Percentiles rank a stretch among this genome's conserved stretches.
phyloP scores from a whole-genome alignment of 495 filamentous ascomycete genomes.

The Trichoderma gamsii region DNA sequence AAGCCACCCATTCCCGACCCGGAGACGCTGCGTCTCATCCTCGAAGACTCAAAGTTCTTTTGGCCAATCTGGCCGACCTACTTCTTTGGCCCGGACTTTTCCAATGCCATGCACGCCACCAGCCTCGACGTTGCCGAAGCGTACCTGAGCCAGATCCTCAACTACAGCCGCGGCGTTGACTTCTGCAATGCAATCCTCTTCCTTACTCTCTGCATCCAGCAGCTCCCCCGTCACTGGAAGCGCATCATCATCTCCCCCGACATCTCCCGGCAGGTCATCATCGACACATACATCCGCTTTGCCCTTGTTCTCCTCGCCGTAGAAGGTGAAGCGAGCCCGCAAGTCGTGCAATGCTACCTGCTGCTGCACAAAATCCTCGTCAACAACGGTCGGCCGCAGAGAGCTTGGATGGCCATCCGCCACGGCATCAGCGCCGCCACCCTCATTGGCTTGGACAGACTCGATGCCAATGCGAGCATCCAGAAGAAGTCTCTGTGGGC shows the following conservation, averaged over 20 bases:
- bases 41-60: not conserved
- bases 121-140: not conserved
- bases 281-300: slow-evolving; percentile 10
- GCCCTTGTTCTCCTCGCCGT: not conserved
- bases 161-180: not conserved
- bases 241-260: not conserved
- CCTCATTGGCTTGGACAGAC: not conserved
- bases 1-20: slow-evolving; percentile 1
- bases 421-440: not conserved
- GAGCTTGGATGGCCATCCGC: not conserved
- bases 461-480: not conserved
- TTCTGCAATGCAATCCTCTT: not conserved
- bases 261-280: not conserved
- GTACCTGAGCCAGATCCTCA: not conserved
- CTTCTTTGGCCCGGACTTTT: not conserved
- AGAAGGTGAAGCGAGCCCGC: not conserved
- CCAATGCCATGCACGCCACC: not conserved
- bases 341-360: not conserved
- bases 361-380: slow-evolving; percentile 2
- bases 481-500: not conserved
- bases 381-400: slow-evolving; percentile 4
- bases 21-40: not conserved
- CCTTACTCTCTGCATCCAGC: slow-evolving; percentile 3
- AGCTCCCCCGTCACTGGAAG: slow-evolving; percentile 1
- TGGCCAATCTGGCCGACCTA: not conserved